Evolutionary conservation across 805 yeast species (phyloP).

Genomic region (Wickerhamomyces mucosus): DNA sequence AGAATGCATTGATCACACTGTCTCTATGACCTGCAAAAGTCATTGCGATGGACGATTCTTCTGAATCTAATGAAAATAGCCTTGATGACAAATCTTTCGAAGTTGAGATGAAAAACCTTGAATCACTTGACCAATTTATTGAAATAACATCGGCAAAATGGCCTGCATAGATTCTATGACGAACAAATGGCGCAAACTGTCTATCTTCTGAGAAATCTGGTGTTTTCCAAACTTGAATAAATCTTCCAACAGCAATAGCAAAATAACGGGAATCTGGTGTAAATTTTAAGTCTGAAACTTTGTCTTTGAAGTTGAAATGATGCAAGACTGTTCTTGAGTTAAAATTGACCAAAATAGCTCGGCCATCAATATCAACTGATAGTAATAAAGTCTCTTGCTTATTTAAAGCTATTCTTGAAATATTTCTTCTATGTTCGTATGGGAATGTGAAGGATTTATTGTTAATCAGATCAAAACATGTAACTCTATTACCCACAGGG

Average conservation of each 20-base stretch:
- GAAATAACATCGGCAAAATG: slow-evolving; percentile 78
- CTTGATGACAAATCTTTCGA: slow-evolving; percentile 87
- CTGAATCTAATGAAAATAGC: slow-evolving; percentile 65
- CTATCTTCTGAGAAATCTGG: slow-evolving; percentile 75
- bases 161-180: slow-evolving; percentile 85
- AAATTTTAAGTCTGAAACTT: slow-evolving; percentile 65
- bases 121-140: slow-evolving; percentile 83
- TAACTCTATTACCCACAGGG: slow-evolving; percentile 92
- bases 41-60: slow-evolving; percentile 69
- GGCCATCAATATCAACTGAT: slow-evolving; percentile 83
- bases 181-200: slow-evolving; percentile 92
- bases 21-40: slow-evolving; percentile 91
- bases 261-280: slow-evolving; percentile 83
- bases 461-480: slow-evolving; percentile 77
- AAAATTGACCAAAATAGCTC: slow-evolving; percentile 87
- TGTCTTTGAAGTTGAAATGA: slow-evolving; percentile 86
- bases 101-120: slow-evolving; percentile 77
- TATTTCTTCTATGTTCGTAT: slow-evolving; percentile 86
- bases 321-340: slow-evolving; percentile 77
- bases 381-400: slow-evolving; percentile 71
- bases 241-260: slow-evolving; percentile 77
- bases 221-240: slow-evolving; percentile 88
- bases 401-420: slow-evolving; percentile 72
- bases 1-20: slow-evolving; percentile 78
- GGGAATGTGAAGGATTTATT: slow-evolving; percentile 82